Conservation (phyloP, 2,329 filamentous ascomycete species). For the Paecilomyces niveus region DNA sequence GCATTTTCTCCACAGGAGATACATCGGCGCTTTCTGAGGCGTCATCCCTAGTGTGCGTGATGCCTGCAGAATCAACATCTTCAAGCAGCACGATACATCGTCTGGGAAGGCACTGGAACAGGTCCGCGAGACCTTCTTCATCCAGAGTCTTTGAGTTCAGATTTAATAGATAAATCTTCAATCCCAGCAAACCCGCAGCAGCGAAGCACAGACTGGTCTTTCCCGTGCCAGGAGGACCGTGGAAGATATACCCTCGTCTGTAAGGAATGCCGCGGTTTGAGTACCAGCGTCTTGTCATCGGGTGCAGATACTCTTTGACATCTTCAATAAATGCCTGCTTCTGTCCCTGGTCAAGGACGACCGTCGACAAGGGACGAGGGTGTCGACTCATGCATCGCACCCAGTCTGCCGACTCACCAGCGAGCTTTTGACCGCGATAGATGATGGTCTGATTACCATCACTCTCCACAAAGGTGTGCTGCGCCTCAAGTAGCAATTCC, state of each 20-base stretch:
- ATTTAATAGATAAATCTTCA: constrained; percentile 66
- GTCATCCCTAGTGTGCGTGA: constrained; percentile 48
- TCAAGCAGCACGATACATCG: constrained; percentile 69
- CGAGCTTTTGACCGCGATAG: constrained; percentile 25
- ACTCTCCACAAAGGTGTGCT: constrained; percentile 26
- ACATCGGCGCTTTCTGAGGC: constrained; percentile 31
- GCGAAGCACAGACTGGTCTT: constrained; percentile 68
- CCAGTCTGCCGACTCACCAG: constrained; percentile 20
- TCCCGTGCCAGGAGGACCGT: constrained; percentile 73
- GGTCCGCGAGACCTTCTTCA: constrained; percentile 56
- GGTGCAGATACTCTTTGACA: constrained; percentile 51
- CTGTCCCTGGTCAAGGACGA: constrained; percentile 45
- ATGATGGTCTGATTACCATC: constrained; percentile 32
- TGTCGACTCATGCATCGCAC: constrained; percentile 35
- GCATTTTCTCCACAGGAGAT: constrained; percentile 14
- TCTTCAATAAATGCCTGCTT: constrained; percentile 47
- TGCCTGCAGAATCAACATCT: constrained; percentile 67
- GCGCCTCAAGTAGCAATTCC: constrained; percentile 27
- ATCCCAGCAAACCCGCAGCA: constrained; percentile 61
- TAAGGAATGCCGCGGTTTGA: constrained; percentile 77
- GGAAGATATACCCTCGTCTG: constrained; percentile 71
- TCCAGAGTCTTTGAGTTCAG: constrained; percentile 56
- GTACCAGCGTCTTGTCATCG: constrained; percentile 61
- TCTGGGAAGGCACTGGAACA: constrained; percentile 61
- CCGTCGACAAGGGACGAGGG: constrained; percentile 47